A percentile compares a stretch with the other conserved stretches of the same genome.
These are phyloP conservation scores for Cordyceps javanica DNA, from an alignment of 2,329 filamentous ascomycete genomes.

Conservation along the genomic window DNA sequence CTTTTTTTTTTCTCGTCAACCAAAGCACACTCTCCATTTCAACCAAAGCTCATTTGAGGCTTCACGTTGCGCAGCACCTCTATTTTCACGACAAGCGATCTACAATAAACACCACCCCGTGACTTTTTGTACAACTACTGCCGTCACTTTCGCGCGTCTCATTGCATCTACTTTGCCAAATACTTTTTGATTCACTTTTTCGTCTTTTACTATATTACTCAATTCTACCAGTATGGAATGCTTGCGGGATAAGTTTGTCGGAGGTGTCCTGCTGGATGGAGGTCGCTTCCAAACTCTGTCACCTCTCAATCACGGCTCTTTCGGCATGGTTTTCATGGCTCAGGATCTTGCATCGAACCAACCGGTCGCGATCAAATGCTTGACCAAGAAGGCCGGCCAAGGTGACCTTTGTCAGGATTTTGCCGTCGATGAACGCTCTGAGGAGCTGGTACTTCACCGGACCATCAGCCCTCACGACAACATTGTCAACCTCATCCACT, in stretches of 20 bases:
- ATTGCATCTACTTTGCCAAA: conserved; percentile 23
- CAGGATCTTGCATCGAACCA: conserved; percentile 71
- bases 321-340: conserved; percentile 96
- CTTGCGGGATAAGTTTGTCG: conserved; percentile 74
- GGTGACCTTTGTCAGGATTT: conserved; percentile 56
- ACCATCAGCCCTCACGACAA: conserved; percentile 76
- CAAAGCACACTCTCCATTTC: conserved; percentile 5
- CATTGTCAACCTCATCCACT: conserved; percentile 86
- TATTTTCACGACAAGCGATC: conserved; percentile 9
- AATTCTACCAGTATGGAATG: conserved; percentile 60
- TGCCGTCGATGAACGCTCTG: conserved; percentile 74
- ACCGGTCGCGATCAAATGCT: conserved; percentile 89
- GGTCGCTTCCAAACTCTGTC: conserved; percentile 88
- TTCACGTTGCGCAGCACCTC: conserved; percentile 5
- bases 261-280: conserved; percentile 67
- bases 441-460: conserved; percentile 74
- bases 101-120: conserved; percentile 5
- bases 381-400: conserved; percentile 72
- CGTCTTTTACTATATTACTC: conserved; percentile 13
- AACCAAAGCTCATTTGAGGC: background rate
- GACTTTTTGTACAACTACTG: conserved; percentile 14
- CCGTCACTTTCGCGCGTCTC: conserved; percentile 20
- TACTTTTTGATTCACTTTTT: conserved; percentile 20
- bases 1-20: conserved; percentile 1
- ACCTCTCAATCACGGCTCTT: conserved; percentile 96